Conservation (phyloP, 345 rosid genomes). For the Trapa bicornis region DNA sequence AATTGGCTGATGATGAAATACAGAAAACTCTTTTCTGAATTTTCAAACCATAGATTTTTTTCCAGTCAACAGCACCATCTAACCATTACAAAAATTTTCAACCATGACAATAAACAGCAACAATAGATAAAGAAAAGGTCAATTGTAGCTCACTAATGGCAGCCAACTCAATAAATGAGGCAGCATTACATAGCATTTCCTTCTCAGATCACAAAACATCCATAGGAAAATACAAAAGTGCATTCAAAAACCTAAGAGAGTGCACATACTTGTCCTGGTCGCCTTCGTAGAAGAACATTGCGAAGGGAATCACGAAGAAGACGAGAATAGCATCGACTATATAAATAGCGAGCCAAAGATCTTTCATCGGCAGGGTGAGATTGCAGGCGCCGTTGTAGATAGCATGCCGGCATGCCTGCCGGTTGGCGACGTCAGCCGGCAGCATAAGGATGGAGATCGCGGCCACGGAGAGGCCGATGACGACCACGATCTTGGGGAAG, state of each 20-base stretch:
- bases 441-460: conserved; percentile 89
- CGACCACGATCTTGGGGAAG: conserved; percentile 94
- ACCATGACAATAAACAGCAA: too few relatives aligned
- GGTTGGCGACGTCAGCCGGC: conserved; percentile 98
- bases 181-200: background rate
- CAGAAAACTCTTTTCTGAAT: too few relatives aligned
- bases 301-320: conserved; percentile 88
- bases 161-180: background rate
- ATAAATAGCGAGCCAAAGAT: conserved; percentile 87
- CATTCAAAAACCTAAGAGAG: conserved; percentile 9
- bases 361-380: conserved; percentile 93
- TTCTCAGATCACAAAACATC: background rate
- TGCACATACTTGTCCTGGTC: conserved; percentile 89
- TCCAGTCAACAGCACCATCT: background rate
- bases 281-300: conserved; percentile 97
- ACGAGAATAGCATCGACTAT: conserved; percentile 78
- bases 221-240: background rate
- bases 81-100: background rate
- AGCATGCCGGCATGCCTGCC: conserved; percentile 91
- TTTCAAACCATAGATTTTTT: too few relatives aligned
- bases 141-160: background rate
- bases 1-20: too few relatives aligned
- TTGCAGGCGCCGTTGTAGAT: conserved; percentile 89
- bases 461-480: conserved; percentile 76
- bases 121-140: too few relatives aligned